Percentiles rank a stretch among this genome's conserved stretches.
Evolutionary conservation across 78 protist genomes (phyloP).

Genomic region (Polysphondylium violaceum): DNA sequence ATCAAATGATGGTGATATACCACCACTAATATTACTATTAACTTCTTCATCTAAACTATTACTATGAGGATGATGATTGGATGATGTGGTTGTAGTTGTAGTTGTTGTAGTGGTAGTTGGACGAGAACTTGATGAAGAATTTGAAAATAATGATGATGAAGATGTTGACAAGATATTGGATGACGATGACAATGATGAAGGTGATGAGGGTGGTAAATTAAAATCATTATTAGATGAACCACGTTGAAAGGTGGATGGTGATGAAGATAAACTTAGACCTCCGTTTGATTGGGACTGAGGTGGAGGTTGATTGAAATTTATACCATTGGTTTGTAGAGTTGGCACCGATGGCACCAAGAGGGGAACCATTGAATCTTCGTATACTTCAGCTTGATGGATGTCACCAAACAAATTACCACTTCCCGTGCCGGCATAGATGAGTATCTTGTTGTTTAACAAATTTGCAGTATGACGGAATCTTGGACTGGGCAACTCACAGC

Average conservation of each 20-base stretch:
- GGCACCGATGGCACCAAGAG: neutral
- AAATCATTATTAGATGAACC: neutral
- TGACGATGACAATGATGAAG: too few relatives aligned
- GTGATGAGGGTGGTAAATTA: neutral
- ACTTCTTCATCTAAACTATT: neutral
- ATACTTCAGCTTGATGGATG: neutral
- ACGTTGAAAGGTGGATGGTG: neutral
- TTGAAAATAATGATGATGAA: neutral
- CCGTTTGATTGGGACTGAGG: neutral
- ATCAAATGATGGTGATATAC: too few relatives aligned
- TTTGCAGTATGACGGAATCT: conserved; percentile 57
- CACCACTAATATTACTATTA: too few relatives aligned
- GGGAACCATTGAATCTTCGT: conserved; percentile 11
- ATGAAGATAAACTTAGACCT: neutral
- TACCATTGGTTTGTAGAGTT: neutral
- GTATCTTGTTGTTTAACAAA: conserved; percentile 24
- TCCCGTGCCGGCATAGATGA: conserved; percentile 63
- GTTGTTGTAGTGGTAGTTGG: neutral
- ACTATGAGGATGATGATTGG: neutral
- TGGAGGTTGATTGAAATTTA: too few relatives aligned
- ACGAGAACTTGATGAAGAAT: neutral
- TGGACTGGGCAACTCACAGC: conserved; percentile 37
- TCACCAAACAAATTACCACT: conserved; percentile 43
- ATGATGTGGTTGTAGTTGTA: neutral
- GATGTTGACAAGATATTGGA: too few relatives aligned